Evolutionary conservation across 306 rosid genomes (phyloP).

Genomic region (Calophaca sinica): DNA sequence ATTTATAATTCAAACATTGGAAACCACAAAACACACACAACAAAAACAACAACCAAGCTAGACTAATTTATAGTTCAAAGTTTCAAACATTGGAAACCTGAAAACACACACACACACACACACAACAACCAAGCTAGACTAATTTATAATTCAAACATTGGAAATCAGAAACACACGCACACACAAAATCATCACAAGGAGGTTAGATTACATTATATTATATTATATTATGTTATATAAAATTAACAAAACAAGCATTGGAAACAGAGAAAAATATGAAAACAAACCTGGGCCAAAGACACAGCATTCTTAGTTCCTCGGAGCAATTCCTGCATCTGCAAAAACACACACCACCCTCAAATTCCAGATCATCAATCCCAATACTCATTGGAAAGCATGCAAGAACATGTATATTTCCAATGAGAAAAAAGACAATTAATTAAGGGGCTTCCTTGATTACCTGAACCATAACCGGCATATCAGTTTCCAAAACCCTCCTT

Average conservation of each 20-base stretch:
- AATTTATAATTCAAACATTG: slow-evolving; percentile 44
- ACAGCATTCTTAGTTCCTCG: slow-evolving; percentile 51
- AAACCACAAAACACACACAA: slow-evolving; percentile 29
- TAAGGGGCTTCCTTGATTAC: slow-evolving; percentile 14
- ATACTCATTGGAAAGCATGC: slow-evolving; percentile 7
- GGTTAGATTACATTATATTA: slow-evolving; percentile 11
- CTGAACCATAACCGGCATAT: slow-evolving; percentile 57
- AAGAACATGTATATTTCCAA: slow-evolving; percentile 24
- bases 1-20: slow-evolving; percentile 41
- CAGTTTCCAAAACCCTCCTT: slow-evolving; percentile 54
- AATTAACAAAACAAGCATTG: slow-evolving; percentile 31
- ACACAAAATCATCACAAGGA: slow-evolving; percentile 5
- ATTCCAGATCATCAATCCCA: slow-evolving; percentile 35
- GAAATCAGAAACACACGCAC: slow-evolving; percentile 1
- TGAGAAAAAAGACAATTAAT: neutral
- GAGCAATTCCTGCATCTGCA: slow-evolving; percentile 55
- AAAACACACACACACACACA: neutral
- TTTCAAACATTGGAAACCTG: slow-evolving; percentile 35
- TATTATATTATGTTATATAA: neutral
- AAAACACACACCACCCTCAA: slow-evolving; percentile 22
- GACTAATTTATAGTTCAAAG: slow-evolving; percentile 33
- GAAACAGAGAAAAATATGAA: slow-evolving; percentile 3
- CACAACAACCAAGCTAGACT: slow-evolving; percentile 11
- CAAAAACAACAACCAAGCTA: slow-evolving; percentile 3
- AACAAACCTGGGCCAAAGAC: slow-evolving; percentile 55